Conservation (phyloP, 176 grass and related monocot species). For the Ensete glaucum region DNA sequence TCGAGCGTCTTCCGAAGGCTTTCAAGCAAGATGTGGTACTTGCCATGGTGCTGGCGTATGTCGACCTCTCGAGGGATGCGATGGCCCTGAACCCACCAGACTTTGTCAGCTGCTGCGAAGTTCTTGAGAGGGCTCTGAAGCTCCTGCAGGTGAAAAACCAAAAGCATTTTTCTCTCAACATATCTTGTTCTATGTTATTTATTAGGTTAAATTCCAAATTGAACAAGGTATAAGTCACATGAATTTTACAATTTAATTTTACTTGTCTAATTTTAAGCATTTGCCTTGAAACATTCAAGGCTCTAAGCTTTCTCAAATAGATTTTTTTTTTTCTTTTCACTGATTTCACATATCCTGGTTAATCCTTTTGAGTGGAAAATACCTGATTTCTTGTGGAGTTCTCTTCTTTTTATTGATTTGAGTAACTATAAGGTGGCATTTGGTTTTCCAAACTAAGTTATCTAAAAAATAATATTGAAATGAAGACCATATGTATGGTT, state of each 20-base stretch:
- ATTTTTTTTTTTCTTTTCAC: background rate
- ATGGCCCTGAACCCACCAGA: conserved; percentile 68
- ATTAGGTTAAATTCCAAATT: background rate
- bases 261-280: background rate
- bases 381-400: background rate
- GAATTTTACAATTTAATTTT: background rate
- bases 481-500: background rate
- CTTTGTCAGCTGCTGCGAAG: conserved; percentile 73
- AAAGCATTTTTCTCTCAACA: background rate
- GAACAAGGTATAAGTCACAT: background rate
- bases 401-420: background rate
- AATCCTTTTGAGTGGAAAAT: background rate
- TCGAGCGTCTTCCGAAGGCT: conserved; percentile 47
- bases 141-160: conserved; percentile 54
- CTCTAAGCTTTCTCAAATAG: background rate
- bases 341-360: background rate
- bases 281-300: background rate
- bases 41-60: conserved; percentile 74
- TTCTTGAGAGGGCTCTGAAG: conserved; percentile 86
- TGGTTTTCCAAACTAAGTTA: background rate
- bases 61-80: conserved; percentile 77
- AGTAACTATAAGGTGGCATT: background rate
- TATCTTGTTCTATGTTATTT: background rate
- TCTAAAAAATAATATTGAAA: background rate
- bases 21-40: conserved; percentile 97